These are phyloP conservation scores for Leishmania martiniquensis DNA, from an alignment of 208 protist species.

Conservation along the genomic window DNA sequence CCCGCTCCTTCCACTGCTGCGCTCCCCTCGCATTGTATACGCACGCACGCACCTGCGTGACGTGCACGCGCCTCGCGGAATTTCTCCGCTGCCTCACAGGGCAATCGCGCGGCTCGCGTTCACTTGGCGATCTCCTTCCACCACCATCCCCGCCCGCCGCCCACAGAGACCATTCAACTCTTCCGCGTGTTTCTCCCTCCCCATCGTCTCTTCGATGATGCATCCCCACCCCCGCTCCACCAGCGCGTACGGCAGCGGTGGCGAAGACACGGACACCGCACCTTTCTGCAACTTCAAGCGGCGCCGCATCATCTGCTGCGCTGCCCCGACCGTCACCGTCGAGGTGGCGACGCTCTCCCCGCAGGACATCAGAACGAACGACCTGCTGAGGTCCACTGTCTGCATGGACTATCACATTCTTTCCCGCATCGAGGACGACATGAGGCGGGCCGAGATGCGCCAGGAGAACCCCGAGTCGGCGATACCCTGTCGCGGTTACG, in stretches of 20 bases:
- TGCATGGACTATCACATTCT: conserved; percentile 66
- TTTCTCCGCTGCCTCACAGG: neutral
- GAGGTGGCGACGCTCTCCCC: conserved; percentile 13
- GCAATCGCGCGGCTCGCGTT: neutral
- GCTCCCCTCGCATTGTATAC: neutral
- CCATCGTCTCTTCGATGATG: neutral
- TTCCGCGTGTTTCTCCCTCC: neutral
- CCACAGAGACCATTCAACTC: neutral
- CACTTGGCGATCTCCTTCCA: neutral
- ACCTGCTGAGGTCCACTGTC: conserved; percentile 31
- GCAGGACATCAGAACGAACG: neutral
- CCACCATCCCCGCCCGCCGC: neutral
- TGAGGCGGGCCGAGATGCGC: conserved; percentile 34
- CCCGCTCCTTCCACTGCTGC: neutral
- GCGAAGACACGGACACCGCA: neutral
- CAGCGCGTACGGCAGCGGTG: neutral
- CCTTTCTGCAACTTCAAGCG: neutral
- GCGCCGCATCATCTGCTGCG: conserved; percentile 22
- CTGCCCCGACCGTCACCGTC: conserved; percentile 3
- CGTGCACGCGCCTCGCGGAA: neutral
- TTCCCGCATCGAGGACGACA: conserved; percentile 47
- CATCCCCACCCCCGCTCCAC: neutral
- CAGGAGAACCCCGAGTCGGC: conserved; percentile 38
- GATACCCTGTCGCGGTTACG: conserved; percentile 32
- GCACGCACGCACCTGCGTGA: neutral